These are phyloP conservation scores for Globisporangium rhizosaccharum DNA, from an alignment of 352 stramenopile species.

Conservation along the genomic window DNA sequence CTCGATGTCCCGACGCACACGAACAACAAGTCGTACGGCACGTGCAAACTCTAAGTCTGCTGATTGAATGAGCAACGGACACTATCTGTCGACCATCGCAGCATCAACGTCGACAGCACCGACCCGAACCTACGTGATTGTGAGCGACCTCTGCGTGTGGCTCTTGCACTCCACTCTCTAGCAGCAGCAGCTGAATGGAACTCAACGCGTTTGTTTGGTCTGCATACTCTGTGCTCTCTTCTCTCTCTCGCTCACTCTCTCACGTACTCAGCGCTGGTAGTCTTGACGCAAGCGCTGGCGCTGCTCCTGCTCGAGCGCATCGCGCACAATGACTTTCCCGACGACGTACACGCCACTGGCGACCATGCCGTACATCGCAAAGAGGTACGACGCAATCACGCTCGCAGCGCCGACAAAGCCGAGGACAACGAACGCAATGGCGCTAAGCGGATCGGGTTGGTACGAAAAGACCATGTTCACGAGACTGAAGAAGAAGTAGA, in stretches of 20 bases:
- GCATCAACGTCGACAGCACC: not conserved
- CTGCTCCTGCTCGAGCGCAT: constrained; percentile 72
- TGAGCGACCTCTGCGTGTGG: no score
- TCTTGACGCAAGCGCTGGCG: constrained; percentile 44
- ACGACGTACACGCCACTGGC: constrained; percentile 76
- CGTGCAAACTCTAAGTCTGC: constrained; percentile 31
- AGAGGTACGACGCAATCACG: constrained; percentile 82
- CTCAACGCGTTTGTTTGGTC: no score
- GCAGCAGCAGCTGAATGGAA: not conserved
- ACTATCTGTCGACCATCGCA: not conserved
- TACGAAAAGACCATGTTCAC: constrained; percentile 82
- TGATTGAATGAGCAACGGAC: not conserved
- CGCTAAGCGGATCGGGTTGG: constrained; percentile 74
- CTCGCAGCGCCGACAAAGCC: constrained; percentile 67
- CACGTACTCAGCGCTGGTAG: constrained; percentile 12
- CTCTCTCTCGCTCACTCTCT: not conserved
- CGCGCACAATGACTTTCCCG: constrained; percentile 65
- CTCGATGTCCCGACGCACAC: constrained; percentile 65
- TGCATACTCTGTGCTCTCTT: no score
- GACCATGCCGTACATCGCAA: constrained; percentile 84
- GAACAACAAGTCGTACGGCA: constrained; percentile 72
- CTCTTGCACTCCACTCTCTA: no score
- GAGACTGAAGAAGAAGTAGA: constrained; percentile 85
- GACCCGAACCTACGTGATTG: not conserved
- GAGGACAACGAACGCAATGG: constrained; percentile 64